Percentiles rank a stretch among this genome's conserved stretches.
Evolutionary conservation across 345 rosid species (phyloP).

Genomic region (Eucalyptus regnans): DNA sequence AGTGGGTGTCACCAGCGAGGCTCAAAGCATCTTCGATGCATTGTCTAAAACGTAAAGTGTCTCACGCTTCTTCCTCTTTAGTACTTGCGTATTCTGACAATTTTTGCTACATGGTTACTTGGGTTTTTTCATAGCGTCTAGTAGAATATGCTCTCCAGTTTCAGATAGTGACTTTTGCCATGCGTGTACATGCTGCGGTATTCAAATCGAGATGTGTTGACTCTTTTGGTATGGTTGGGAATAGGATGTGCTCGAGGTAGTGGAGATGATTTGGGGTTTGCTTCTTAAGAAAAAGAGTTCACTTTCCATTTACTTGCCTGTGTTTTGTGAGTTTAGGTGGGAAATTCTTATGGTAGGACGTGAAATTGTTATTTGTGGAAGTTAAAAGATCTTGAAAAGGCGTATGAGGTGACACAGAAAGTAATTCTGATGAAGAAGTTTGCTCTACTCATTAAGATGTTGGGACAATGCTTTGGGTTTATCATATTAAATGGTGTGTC

Average conservation of each 20-base stretch:
- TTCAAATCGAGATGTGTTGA: neutral
- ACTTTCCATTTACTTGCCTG: neutral
- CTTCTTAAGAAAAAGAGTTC: neutral
- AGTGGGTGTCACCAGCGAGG: constrained; percentile 87
- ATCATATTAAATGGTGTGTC: neutral
- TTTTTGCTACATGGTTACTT: neutral
- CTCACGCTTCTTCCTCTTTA: neutral
- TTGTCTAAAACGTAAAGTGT: constrained; percentile 75
- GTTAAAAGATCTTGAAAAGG: neutral
- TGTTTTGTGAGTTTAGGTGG: neutral
- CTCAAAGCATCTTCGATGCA: constrained; percentile 79
- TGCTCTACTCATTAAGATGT: neutral
- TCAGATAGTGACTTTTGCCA: neutral
- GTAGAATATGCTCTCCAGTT: neutral
- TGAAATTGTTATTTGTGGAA: neutral
- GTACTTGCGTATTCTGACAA: neutral
- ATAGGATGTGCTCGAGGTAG: neutral
- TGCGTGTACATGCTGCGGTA: neutral
- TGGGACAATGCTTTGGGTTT: neutral
- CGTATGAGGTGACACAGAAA: neutral
- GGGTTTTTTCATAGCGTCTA: neutral
- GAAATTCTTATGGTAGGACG: neutral
- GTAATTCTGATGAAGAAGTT: neutral
- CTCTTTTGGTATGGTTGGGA: neutral
- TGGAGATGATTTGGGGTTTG: neutral